phyloP scores from a whole-genome alignment of 805 yeast species.

The Zygotorulaspora florentina region DNA sequence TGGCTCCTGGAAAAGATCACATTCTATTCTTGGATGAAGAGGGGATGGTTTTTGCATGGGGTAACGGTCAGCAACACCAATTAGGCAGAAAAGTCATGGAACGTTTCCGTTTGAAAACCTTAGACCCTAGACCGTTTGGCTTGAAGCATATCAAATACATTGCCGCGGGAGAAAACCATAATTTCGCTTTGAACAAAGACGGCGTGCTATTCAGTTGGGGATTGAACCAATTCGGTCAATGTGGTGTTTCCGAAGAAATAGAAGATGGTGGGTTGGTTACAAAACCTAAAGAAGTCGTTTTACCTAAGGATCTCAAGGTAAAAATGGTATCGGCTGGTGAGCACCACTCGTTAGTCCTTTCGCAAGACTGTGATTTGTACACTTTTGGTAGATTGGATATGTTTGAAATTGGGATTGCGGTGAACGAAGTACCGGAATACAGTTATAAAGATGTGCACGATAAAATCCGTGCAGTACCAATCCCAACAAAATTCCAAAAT shows the following conservation, averaged over 20 bases:
- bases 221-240: conserved; percentile 92
- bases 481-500: conserved; percentile 63
- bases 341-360: conserved; percentile 81
- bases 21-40: conserved; percentile 73
- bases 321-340: conserved; percentile 83
- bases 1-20: conserved; percentile 94
- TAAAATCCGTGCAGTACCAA: conserved; percentile 77
- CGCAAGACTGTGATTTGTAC: conserved; percentile 67
- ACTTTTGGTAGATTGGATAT: conserved; percentile 91
- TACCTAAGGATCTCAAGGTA: conserved; percentile 54
- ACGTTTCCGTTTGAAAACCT: conserved; percentile 65
- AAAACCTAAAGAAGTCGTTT: conserved; percentile 69
- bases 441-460: conserved; percentile 78
- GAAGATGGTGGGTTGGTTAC: conserved; percentile 83
- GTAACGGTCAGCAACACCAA: conserved; percentile 91
- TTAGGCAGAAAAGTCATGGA: conserved; percentile 82
- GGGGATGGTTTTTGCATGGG: conserved; percentile 95
- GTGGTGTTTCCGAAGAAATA: conserved; percentile 73
- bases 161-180: conserved; percentile 93
- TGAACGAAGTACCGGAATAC: conserved; percentile 58
- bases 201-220: conserved; percentile 89
- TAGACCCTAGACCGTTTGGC: conserved; percentile 82
- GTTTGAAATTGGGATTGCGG: conserved; percentile 83
- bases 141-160: conserved; percentile 71
- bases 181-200: conserved; percentile 79